phyloP scores from a whole-genome alignment of 1,139 yeast species.

The Debaryomyces udenii region DNA sequence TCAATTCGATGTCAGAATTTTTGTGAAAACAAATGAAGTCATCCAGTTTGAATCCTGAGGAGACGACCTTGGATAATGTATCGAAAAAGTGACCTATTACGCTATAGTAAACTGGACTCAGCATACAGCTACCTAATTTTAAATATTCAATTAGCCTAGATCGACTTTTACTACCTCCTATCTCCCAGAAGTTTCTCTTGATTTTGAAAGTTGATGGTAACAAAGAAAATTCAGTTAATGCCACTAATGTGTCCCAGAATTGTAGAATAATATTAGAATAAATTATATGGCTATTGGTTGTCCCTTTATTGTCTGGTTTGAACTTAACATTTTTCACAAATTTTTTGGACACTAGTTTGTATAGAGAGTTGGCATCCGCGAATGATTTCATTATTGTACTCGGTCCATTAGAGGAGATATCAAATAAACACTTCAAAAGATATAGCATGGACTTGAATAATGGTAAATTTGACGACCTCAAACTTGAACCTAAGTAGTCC shows the following conservation, averaged over 20 bases:
- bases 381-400: conserved; percentile 13
- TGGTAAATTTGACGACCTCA: conserved; percentile 41
- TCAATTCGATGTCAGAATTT: conserved; percentile 21
- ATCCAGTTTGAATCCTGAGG: conserved; percentile 17
- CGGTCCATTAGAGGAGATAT: conserved; percentile 14
- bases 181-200: conserved; percentile 55
- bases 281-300: conserved; percentile 26
- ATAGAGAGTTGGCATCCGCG: conserved; percentile 28
- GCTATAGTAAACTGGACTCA: conserved; percentile 52
- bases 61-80: conserved; percentile 17
- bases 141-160: conserved; percentile 48
- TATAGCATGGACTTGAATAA: conserved; percentile 49
- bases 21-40: conserved; percentile 23
- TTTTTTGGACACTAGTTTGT: conserved; percentile 51
- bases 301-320: conserved; percentile 30
- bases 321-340: conserved; percentile 56
- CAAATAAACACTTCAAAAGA: conserved; percentile 30
- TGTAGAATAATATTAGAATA: conserved; percentile 51
- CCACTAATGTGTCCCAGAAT: conserved; percentile 50
- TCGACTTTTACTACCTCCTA: conserved; percentile 46
- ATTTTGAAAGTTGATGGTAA: conserved; percentile 17
- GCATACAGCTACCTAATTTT: conserved; percentile 54
- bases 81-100: conserved; percentile 26
- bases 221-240: conserved; percentile 37
- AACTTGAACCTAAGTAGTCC: conserved; percentile 38